These are phyloP conservation scores for Filosporella fistucella DNA, from an alignment of 495 filamentous ascomycete genomes.

Conservation along the genomic window DNA sequence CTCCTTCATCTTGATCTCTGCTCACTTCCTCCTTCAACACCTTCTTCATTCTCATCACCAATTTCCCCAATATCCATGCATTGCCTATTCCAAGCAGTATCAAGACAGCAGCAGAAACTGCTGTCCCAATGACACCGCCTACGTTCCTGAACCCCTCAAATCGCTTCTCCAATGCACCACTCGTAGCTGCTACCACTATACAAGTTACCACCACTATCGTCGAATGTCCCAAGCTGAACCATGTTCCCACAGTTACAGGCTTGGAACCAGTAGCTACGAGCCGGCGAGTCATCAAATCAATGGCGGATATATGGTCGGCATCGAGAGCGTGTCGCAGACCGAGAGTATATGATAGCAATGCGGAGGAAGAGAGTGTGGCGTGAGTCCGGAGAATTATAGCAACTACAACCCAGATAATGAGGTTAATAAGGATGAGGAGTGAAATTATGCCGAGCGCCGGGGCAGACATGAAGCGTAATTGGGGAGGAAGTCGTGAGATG, in stretches of 20 bases:
- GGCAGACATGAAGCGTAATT: slow-evolving; percentile 46
- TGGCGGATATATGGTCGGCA: slow-evolving; percentile 94
- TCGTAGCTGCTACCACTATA: slow-evolving; percentile 84
- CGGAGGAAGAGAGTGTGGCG: slow-evolving; percentile 64
- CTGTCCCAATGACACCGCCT: slow-evolving; percentile 81
- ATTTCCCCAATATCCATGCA: slow-evolving; percentile 73
- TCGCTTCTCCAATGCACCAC: slow-evolving; percentile 68
- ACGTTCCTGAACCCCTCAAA: slow-evolving; percentile 80
- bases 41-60: slow-evolving; percentile 61
- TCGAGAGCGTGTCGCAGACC: slow-evolving; percentile 93
- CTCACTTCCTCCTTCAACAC: slow-evolving; percentile 40
- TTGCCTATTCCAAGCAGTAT: slow-evolving; percentile 82
- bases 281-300: slow-evolving; percentile 91
- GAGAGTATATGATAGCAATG: slow-evolving; percentile 81
- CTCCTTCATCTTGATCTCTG: slow-evolving; percentile 37
- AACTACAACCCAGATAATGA: slow-evolving; percentile 65
- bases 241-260: slow-evolving; percentile 93
- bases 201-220: slow-evolving; percentile 92
- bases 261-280: slow-evolving; percentile 82
- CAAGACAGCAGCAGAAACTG: slow-evolving; percentile 76
- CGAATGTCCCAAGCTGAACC: slow-evolving; percentile 89
- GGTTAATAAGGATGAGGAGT: slow-evolving; percentile 60
- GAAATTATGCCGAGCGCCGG: slow-evolving; percentile 64
- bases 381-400: slow-evolving; percentile 59
- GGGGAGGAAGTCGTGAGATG: slow-evolving; percentile 9